Evolutionary conservation across 345 rosid genomes (phyloP).

Genomic region (Salix arbutifolia): DNA sequence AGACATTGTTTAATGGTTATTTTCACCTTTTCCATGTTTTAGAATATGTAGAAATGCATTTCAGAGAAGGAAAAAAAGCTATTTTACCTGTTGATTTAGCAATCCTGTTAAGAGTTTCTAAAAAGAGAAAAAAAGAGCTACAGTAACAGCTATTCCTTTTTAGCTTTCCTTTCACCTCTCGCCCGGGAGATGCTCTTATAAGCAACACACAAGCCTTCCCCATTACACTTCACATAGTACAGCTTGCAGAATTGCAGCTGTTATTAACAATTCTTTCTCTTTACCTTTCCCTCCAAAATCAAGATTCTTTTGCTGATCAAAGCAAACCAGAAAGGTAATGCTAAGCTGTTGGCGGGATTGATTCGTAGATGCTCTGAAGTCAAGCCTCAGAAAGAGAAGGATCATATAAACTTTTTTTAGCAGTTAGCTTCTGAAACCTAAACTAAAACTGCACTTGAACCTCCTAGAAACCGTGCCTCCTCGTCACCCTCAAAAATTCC

Average conservation of each 20-base stretch:
- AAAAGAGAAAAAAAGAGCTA: no score
- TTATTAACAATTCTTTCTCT: slow-evolving; percentile 1
- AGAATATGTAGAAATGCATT: no score
- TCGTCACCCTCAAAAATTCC: not conserved
- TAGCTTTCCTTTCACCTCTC: no score
- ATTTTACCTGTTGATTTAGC: no score
- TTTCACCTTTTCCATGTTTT: no score
- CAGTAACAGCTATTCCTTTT: no score
- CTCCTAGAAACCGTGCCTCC: not conserved
- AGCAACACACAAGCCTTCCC: not conserved
- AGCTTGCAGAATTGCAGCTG: not conserved
- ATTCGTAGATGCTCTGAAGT: slow-evolving; percentile 17
- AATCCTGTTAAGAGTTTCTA: no score
- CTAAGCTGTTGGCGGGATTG: slow-evolving; percentile 24
- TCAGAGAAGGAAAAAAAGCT: no score
- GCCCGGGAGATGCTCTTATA: not conserved
- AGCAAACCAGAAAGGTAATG: slow-evolving; percentile 15
- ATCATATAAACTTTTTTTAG: not conserved
- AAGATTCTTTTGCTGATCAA: slow-evolving; percentile 16
- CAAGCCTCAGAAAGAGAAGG: not conserved
- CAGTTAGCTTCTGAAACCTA: slow-evolving; percentile 1
- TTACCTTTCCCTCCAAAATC: slow-evolving; percentile 2
- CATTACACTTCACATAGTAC: not conserved
- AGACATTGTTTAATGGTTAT: no score
- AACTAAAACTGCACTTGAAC: slow-evolving; percentile 4